A percentile compares a stretch with the other conserved stretches of the same genome.
Evolutionary conservation across 768 basidiomycete species (phyloP).

Genomic region (Pulveroboletus sp.): DNA sequence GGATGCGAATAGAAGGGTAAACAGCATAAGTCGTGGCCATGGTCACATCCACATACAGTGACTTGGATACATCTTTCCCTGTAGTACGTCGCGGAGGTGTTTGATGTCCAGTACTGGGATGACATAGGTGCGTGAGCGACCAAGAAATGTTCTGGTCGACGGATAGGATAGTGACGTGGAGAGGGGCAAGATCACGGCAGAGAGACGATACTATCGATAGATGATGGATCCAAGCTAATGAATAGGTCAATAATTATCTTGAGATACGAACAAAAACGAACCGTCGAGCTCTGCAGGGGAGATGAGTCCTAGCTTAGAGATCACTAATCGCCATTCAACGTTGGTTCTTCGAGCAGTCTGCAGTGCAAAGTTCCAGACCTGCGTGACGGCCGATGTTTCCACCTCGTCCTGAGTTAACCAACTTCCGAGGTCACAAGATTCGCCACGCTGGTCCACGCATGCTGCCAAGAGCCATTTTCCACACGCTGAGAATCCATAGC

Average conservation of each 20-base stretch:
- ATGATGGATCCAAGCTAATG: conserved; percentile 62
- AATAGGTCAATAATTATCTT: conserved; percentile 3
- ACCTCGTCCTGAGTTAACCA: conserved; percentile 55
- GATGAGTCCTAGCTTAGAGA: conserved; percentile 66
- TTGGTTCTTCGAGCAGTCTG: conserved; percentile 59
- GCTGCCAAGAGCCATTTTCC: conserved; percentile 75
- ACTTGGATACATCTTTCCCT: conserved; percentile 29
- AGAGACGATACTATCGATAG: conserved; percentile 39
- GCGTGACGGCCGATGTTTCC: conserved; percentile 46
- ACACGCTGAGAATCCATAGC: conserved; percentile 60
- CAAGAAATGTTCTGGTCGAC: conserved; percentile 58
- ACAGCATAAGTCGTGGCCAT: conserved; percentile 47
- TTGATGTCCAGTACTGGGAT: conserved; percentile 17
- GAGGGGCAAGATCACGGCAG: conserved; percentile 40
- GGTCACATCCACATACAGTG: conserved; percentile 32
- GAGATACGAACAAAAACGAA: conserved; percentile 31
- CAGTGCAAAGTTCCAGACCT: conserved; percentile 68
- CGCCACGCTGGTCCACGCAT: conserved; percentile 74
- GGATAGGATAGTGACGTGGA: conserved; percentile 58
- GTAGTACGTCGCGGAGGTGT: conserved; percentile 26
- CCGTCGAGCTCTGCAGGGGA: conserved; percentile 57
- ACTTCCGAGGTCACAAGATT: conserved; percentile 63
- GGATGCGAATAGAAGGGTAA: conserved; percentile 38
- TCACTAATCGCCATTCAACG: conserved; percentile 76
- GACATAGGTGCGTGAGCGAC: conserved; percentile 43